These are phyloP conservation scores for Geotrichum reessii DNA, from an alignment of 1,139 yeast species.

Conservation along the genomic window DNA sequence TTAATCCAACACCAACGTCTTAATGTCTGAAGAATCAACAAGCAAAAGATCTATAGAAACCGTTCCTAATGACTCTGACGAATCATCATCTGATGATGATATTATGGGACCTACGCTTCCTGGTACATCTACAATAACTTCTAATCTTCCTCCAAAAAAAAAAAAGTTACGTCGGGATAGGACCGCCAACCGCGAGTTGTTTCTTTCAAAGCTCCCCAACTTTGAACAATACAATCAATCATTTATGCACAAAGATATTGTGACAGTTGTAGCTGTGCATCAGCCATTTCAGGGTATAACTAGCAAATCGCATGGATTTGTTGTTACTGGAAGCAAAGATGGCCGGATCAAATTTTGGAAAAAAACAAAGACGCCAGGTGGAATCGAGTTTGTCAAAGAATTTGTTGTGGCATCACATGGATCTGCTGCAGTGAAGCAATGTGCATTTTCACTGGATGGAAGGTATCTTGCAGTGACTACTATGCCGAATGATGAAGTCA, in stretches of 20 bases:
- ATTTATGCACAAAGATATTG: slow-evolving; percentile 31
- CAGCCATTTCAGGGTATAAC: slow-evolving; percentile 14
- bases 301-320: slow-evolving; percentile 22
- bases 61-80: background rate
- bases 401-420: slow-evolving; percentile 33
- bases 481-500: slow-evolving; percentile 13
- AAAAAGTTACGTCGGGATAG: slow-evolving; percentile 7
- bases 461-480: slow-evolving; percentile 35
- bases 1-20: background rate
- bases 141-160: background rate
- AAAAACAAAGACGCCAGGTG: slow-evolving; percentile 23
- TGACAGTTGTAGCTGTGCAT: slow-evolving; percentile 24
- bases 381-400: slow-evolving; percentile 39
- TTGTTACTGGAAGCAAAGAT: slow-evolving; percentile 40
- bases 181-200: slow-evolving; percentile 15
- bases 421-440: slow-evolving; percentile 27
- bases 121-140: background rate
- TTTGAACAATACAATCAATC: slow-evolving; percentile 30
- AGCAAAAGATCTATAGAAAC: slow-evolving; percentile 4
- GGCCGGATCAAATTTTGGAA: slow-evolving; percentile 45
- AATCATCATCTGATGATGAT: slow-evolving; percentile 13
- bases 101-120: slow-evolving; percentile 13
- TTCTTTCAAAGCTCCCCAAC: slow-evolving; percentile 26
- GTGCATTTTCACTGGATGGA: slow-evolving; percentile 30
- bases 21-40: background rate